Base-by-base conservation (phyloP, 257 asterid genomes). In the Solanum rostratum region DNA sequence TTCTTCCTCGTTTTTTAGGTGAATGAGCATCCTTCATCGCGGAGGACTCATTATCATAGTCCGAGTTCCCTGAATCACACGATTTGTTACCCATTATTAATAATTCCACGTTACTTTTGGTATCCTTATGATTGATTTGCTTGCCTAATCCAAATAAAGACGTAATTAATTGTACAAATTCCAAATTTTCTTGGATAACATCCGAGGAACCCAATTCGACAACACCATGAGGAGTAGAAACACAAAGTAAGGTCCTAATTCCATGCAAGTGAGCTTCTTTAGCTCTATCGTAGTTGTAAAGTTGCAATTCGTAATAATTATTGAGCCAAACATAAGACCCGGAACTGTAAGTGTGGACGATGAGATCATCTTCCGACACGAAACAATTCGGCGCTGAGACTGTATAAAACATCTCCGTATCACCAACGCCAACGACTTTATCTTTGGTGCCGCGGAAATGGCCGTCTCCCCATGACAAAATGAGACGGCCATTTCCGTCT, bases 181-280 rank as follows among this genome's bases (percentile, higher is more conserved):
- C 86, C 81, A 74, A 81, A 37, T 88, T 84, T n/a, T 88, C 82
- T 6, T 54, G 43, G 19, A 91, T 86, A 52, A 84, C 13, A 7
- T 82, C 84, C 1, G 84, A 68, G 54, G 94, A 91, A 20, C 91
- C 91, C 46, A 91, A 71, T 39, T 91, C 92, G 9, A 89, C 45
- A 14, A 88, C 88, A 37, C 92, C 93, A 22, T 5, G 0, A 1
- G 86, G 54, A 81, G 90, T 88, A 2, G 92, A 70, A 15, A 90
- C 20, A 82, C 86, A 88, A 41, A 86, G 86, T 24, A 88, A 69
- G 3, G 92, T 89, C 18, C 74, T 73, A 37, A 87, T 81, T 11
- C 93, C 92, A 7, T 86, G 89, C 24, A 89, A 53, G 14, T 84
- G 89, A 62, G 90, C 92, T 86, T 91, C 91, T 84, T 88, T 88